These are phyloP conservation scores for Garcileccinum viscosum DNA, from an alignment of 1,284 basidiomycete genomes.

Conservation along the genomic window DNA sequence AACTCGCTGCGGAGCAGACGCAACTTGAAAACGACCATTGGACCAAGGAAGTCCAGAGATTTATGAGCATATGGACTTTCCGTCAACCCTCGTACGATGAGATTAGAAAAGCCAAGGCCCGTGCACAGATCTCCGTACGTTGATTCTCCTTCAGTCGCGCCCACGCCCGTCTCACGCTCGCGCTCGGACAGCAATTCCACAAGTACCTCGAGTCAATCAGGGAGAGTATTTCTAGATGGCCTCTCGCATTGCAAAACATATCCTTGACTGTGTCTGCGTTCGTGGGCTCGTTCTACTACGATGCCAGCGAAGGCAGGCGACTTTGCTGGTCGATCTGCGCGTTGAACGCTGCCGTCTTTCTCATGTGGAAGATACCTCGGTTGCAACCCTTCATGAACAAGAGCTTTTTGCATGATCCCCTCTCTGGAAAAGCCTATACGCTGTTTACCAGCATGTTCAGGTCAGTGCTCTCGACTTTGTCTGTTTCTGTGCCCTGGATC, in stretches of 20 bases:
- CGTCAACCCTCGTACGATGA: constrained; percentile 47
- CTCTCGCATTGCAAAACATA: constrained; percentile 51
- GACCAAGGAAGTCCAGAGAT: constrained; percentile 34
- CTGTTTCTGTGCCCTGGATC: not conserved
- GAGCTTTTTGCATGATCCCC: constrained; percentile 69
- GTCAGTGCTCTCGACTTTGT: constrained; percentile 41
- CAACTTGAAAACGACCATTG: constrained; percentile 47
- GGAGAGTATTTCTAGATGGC: constrained; percentile 44
- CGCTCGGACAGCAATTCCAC: constrained; percentile 45
- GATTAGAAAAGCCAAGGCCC: constrained; percentile 52
- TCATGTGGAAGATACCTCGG: constrained; percentile 74
- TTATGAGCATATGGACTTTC: constrained; percentile 35
- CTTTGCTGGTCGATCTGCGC: constrained; percentile 72
- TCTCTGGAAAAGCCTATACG: constrained; percentile 70
- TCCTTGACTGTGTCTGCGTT: constrained; percentile 51
- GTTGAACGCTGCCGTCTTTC: constrained; percentile 72
- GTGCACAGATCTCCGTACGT: constrained; percentile 50
- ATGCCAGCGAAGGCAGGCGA: constrained; percentile 71
- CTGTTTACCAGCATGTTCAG: constrained; percentile 77
- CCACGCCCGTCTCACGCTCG: constrained; percentile 4
- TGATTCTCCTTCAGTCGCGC: constrained; percentile 37
- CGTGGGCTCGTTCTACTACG: constrained; percentile 63
- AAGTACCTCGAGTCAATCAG: constrained; percentile 42
- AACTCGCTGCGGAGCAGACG: constrained; percentile 43
- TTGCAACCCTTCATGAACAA: constrained; percentile 61